Base-by-base conservation (phyloP, 179 eudicot genomes). In the Beta lomatogona region DNA sequence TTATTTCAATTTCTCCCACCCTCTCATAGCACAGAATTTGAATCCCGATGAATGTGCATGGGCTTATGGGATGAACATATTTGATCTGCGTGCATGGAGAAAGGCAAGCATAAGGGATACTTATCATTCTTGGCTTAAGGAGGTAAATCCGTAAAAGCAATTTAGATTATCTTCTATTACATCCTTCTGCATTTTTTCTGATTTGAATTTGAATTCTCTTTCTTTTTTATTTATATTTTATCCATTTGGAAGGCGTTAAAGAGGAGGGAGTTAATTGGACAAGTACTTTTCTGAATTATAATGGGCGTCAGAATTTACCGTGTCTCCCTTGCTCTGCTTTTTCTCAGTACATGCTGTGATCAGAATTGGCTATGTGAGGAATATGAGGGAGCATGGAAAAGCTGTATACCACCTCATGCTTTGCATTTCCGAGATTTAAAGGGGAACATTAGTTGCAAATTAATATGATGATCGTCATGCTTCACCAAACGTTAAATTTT, bases 1-100 rank as follows among this genome's bases (percentile, higher is more conserved):
- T 79, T 96, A 96, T 88, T 94, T 94, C 89, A 94, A 96, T 83
- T 96, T 96, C 83, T 94, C 99, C 66, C 95, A 96, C 85, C 98
- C 98, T 22, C 94, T 91, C 68, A 86, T 96, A 67, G 88, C 91
- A 71, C 89, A 92, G 82, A 88, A 88, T 81, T 87, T 96, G 87
- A 87, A 96, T 82, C 91, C 99, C 9, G 93, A 93, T 61, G 97
- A 94, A 80, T 96, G 99, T 83, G 99, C 99, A 50, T 96, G 99
- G 99, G 99, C 99, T 59, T 96, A 94, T 85, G 99, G 99, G 83
- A 96, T 96, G 99, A 96, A 96, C 81, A 84, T 96, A 66, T 96
- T 96, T 86, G 99, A 96, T 89, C 87, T 96, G 80, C 91, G 86
- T 78, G 91, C 91, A 55, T 96, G 99, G 99, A 91, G 99, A 81